Evolutionary conservation across 208 protist genomes (phyloP).

Genomic region (Spongospora subterranea): DNA sequence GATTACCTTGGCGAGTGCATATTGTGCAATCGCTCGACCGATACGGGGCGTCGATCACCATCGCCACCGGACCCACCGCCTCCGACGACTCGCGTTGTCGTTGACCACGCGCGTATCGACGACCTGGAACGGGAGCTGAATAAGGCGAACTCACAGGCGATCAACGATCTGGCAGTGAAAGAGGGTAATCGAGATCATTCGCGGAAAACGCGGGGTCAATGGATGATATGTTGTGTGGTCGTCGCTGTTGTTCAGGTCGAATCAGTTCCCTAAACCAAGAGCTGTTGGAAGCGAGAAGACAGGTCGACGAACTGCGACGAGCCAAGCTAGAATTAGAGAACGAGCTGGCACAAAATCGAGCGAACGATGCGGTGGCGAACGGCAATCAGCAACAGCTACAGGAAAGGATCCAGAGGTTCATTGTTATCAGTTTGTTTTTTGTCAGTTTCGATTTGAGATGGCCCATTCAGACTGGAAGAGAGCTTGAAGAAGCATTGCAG

Average conservation of each 20-base stretch:
- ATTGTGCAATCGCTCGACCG: background rate
- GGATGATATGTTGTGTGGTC: too few relatives aligned
- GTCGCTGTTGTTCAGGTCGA: background rate
- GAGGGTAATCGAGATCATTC: too few relatives aligned
- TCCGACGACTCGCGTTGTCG: background rate
- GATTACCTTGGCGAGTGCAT: conserved; percentile 24
- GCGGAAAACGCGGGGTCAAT: too few relatives aligned
- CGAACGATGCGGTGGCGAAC: too few relatives aligned
- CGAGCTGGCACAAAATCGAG: too few relatives aligned
- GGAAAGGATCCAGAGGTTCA: background rate
- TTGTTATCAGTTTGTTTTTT: background rate
- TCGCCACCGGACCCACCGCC: background rate
- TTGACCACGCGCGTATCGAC: conserved; percentile 6
- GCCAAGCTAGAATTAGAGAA: conserved; percentile 39
- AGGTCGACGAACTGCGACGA: conserved; percentile 2
- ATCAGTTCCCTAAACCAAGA: background rate
- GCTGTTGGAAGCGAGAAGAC: background rate
- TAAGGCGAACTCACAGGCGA: too few relatives aligned
- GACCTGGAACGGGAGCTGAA: conserved; percentile 11
- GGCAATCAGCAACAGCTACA: background rate
- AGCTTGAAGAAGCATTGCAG: background rate
- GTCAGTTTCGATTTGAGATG: background rate
- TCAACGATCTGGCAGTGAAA: too few relatives aligned
- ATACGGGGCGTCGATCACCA: background rate
- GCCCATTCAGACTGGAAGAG: conserved; percentile 20